phyloP scores from a whole-genome alignment of 768 basidiomycete genomes.

The Lyophyllum shimeji region DNA sequence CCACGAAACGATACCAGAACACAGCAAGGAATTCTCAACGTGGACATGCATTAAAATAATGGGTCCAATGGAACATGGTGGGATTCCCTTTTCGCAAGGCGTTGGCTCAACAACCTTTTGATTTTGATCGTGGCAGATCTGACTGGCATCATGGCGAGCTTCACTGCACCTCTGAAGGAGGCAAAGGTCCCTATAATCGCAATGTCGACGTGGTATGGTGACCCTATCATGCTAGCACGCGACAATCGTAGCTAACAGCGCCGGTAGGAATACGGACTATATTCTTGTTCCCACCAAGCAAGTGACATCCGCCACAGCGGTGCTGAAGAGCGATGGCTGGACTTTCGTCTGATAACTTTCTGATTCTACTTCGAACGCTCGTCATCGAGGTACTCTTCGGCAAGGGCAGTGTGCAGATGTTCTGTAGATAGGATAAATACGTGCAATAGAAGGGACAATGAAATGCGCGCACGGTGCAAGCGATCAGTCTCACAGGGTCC shows the following conservation, averaged over 20 bases:
- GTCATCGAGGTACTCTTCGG: too few species aligned
- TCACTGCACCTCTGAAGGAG: conserved; percentile 52
- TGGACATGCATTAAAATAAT: conserved; percentile 64
- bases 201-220: conserved; percentile 64
- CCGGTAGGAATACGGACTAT: conserved; percentile 64
- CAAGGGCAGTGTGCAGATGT: too few species aligned
- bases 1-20: conserved; percentile 33
- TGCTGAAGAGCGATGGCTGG: conserved; percentile 55
- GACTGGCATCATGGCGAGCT: conserved; percentile 54
- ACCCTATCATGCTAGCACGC: conserved; percentile 8
- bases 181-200: conserved; percentile 58
- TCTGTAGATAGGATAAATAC: too few species aligned
- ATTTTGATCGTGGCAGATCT: conserved; percentile 34
- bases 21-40: conserved; percentile 34
- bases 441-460: neutral
- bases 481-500: neutral
- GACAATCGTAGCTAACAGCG: neutral
- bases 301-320: conserved; percentile 37
- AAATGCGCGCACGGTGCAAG: neutral
- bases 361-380: too few species aligned
- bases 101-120: neutral
- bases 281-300: conserved; percentile 51
- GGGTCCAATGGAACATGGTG: conserved; percentile 69
- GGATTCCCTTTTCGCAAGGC: conserved; percentile 9
- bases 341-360: conserved; percentile 29